These are phyloP conservation scores for Evansstolkia leycettana DNA, from an alignment of 495 filamentous ascomycete genomes.

Conservation along the genomic window DNA sequence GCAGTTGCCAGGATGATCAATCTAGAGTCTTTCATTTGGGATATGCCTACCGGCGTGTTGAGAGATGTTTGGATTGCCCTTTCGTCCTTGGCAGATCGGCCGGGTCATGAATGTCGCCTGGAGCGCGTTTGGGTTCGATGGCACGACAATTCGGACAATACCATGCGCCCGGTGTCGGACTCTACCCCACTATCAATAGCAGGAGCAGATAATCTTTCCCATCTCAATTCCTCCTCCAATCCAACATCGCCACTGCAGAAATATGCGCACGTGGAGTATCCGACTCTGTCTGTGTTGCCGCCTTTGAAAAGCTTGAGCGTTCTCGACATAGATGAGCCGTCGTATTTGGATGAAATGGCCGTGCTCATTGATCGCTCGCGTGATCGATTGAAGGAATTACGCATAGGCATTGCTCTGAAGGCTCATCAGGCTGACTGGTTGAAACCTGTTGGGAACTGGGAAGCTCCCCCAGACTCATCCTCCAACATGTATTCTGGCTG, in stretches of 20 bases:
- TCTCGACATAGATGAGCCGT: slow-evolving; percentile 77
- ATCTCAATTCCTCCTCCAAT: slow-evolving; percentile 3
- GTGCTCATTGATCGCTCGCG: slow-evolving; percentile 66
- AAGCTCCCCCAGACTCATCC: slow-evolving; percentile 7
- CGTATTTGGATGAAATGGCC: slow-evolving; percentile 83
- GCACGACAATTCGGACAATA: slow-evolving; percentile 63
- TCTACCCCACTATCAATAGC: slow-evolving; percentile 13
- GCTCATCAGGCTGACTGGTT: slow-evolving; percentile 45
- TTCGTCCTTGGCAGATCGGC: slow-evolving; percentile 54
- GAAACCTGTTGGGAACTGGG: slow-evolving; percentile 31
- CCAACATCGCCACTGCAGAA: slow-evolving; percentile 16
- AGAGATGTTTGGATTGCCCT: slow-evolving; percentile 82
- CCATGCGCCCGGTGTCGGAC: slow-evolving; percentile 15
- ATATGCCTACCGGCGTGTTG: slow-evolving; percentile 88
- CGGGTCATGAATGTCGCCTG: slow-evolving; percentile 51
- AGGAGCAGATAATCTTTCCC: slow-evolving; percentile 1
- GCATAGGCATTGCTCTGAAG: slow-evolving; percentile 62
- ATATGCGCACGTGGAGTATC: slow-evolving; percentile 58
- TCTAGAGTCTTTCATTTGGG: slow-evolving; percentile 87
- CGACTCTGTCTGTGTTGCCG: slow-evolving; percentile 75
- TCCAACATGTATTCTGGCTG: slow-evolving; percentile 14
- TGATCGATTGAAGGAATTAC: slow-evolving; percentile 56
- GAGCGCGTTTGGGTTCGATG: slow-evolving; percentile 79
- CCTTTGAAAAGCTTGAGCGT: slow-evolving; percentile 71
- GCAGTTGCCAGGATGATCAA: slow-evolving; percentile 78